Base-by-base conservation (phyloP, 2,329 filamentous ascomycete genomes). In the Xylaria sp. region DNA sequence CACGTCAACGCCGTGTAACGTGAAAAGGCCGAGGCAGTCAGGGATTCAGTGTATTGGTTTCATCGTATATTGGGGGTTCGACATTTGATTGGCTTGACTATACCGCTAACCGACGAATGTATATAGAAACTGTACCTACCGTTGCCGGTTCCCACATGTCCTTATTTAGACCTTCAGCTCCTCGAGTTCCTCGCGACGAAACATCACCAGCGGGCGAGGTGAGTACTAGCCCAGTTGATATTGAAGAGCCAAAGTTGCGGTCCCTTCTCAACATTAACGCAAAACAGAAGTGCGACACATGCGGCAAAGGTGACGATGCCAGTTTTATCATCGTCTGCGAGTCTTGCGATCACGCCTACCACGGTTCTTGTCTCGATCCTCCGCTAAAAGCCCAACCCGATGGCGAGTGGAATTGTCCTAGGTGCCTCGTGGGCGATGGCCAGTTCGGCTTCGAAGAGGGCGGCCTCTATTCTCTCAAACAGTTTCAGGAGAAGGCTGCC, bases 371-470 rank as follows among this genome's bases (percentile, higher is more conserved):
- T 77, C 87, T 98, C 23, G 96, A 99, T 73, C 95, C 94, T 41
- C 93, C 92, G 1, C 83, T 97, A 52, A 92, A 91, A 74, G 84
- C 87, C 9, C 89, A 92, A 72, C 94, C 94, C 0, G 92, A 96
- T 28, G 87, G 90, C 63, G 96, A 98, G 77, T 99, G 96, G 96
- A 95, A 98, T 78, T 99, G 96, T 74, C 92, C 96, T 0, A 90
- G 94, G 76, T 99, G 96, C 79, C 88, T 99, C 32, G 96, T 99
- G 28, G 96, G 96, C 56, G 97, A 97, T 66, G 94, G 95, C 48
- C 94, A 98, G 73, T 99, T 97, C 76, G 96, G 96, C 0, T 99
- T 99, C 71, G 95, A 98, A 78, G 96, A 99, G 80, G 96, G 96
- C 28, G 94, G 94, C 3, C 88, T 98, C 25, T 99, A 99, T 81